A percentile compares a stretch with the other conserved stretches of the same genome.
phyloP scores from a whole-genome alignment of 805 yeast species.

The Dipodascopsis uninucleata region DNA sequence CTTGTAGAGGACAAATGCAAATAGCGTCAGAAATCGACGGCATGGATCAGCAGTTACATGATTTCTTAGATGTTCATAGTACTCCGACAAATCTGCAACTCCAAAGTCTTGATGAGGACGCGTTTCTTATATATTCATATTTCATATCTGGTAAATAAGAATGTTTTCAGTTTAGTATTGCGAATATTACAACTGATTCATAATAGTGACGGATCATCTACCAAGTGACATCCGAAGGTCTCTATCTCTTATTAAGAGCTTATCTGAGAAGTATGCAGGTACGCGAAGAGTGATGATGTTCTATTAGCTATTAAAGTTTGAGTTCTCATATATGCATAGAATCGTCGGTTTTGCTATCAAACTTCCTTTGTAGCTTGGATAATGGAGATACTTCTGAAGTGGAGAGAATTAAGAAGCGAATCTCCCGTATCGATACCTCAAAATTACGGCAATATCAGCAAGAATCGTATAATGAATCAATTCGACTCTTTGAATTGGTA shows the following conservation, averaged over 20 bases:
- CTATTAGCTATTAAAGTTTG: too few species aligned
- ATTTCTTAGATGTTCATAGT: too few species aligned
- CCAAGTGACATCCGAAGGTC: conserved; percentile 22
- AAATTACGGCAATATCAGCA: background rate
- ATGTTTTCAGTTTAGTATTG: background rate
- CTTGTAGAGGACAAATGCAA: too few species aligned
- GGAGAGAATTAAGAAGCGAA: background rate
- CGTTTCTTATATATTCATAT: conserved; percentile 21
- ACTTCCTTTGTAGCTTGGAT: background rate
- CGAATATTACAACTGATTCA: background rate
- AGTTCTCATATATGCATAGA: background rate
- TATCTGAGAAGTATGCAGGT: conserved; percentile 7
- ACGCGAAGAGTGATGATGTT: background rate
- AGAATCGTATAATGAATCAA: background rate
- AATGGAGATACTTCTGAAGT: background rate
- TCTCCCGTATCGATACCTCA: background rate
- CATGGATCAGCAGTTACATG: too few species aligned
- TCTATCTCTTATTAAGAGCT: conserved; percentile 8
- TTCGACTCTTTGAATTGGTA: too few species aligned
- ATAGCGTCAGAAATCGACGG: too few species aligned
- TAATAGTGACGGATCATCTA: conserved; percentile 23
- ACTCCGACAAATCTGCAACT: too few species aligned
- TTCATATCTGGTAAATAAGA: conserved; percentile 18
- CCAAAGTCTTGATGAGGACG: too few species aligned
- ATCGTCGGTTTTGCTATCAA: too few species aligned